Conservation (phyloP, 768 basidiomycete genomes). For the Chalciporus piperatus region DNA sequence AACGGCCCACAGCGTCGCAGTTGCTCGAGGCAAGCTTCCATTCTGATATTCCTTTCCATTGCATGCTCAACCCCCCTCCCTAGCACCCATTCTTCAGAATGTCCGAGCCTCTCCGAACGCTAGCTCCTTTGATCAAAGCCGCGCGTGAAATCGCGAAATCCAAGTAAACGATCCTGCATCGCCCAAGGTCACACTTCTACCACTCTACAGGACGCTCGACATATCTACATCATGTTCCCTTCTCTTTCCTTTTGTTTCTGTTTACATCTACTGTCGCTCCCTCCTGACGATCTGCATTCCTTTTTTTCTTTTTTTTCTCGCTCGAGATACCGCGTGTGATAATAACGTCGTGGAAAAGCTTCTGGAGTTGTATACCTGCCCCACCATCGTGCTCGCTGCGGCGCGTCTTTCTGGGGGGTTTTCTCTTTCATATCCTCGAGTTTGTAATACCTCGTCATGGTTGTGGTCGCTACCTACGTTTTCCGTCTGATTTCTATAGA, state of each 20-base stretch:
- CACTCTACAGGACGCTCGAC: constrained; percentile 3
- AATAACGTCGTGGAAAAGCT: constrained; percentile 8
- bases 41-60: not conserved
- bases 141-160: constrained; percentile 82
- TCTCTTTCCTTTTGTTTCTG: not conserved
- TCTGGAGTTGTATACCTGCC: constrained; percentile 15
- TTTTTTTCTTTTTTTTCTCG: constrained; percentile 1
- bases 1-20: constrained; percentile 81
- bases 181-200: not conserved
- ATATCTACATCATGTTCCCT: constrained; percentile 12
- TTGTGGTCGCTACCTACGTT: constrained; percentile 7
- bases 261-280: constrained; percentile 20
- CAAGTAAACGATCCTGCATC: constrained; percentile 26
- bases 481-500: constrained; percentile 23
- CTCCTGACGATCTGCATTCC: constrained; percentile 16
- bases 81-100: constrained; percentile 88
- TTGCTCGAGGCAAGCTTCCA: constrained; percentile 61
- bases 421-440: constrained; percentile 25
- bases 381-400: not conserved
- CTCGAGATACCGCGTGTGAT: constrained; percentile 12
- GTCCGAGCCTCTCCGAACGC: constrained; percentile 81
- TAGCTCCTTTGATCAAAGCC: constrained; percentile 89
- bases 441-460: constrained; percentile 32
- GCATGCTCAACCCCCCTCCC: constrained; percentile 3
- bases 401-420: constrained; percentile 2